Evolutionary conservation across 2,329 filamentous ascomycete genomes (phyloP), one percentile per base, ranked within the genome.

Genomic region (Elsinoe fawcettii): DNA sequence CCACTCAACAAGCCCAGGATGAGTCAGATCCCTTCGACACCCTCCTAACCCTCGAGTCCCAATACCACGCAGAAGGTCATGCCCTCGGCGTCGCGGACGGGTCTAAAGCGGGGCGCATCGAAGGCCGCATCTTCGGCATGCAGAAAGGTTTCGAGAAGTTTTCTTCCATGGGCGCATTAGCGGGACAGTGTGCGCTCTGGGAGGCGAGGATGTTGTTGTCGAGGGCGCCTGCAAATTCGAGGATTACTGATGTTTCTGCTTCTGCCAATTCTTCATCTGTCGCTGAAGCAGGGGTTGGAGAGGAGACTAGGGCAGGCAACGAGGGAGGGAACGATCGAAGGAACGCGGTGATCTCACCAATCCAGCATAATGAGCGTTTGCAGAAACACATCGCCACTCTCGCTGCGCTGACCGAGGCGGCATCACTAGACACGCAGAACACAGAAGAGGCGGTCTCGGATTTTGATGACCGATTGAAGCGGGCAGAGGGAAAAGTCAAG

Each of bases 121-220:
- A 99, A 77, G 93, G 93, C 60, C 87, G 90, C 54, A 82, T 90
- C 18, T 90, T 97, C 68, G 93, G 92, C 0, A 82, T 97, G 41
- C 87, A 95, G 69, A 93, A 91, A 62, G 92, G 91, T 0, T 97
- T 93, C 65, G 89, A 96, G 65, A 97, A 96, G 73, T 96, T 95
- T 67, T 69, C 87, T 41, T 85, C 90, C 61, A 81, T 90, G 70
- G 92, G 92, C 2, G 79, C 80, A 59, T 73, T 97, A 30, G 86
- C 92, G 64, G 88, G 90, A 44, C 85, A 84, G 66, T 84, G 89
- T 12, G 74, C 87, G 22, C 78, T 97, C n/a, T 97, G 92, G 91
- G 84, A 85, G 11, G 87, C 88, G 60, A 79, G 90, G 56, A 71
- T 90, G 9, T 75, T 76, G 2, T 66, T 22, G 36, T 7, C 39